Evolutionary conservation across 179 eudicot species (phyloP).

Genomic region (Corrigiola litoralis): DNA sequence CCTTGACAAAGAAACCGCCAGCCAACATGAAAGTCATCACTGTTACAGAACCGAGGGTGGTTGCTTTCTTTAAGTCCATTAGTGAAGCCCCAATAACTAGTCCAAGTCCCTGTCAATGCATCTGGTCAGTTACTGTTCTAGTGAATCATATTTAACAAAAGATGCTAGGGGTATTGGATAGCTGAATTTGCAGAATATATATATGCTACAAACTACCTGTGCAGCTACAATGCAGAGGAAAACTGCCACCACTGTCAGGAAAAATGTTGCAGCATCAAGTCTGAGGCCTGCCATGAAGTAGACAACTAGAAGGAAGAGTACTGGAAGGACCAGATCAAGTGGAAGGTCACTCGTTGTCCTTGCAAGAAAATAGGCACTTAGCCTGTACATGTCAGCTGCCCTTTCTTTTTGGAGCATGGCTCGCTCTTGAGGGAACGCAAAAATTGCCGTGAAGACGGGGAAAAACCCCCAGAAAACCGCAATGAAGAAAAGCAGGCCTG

Average conservation of each 20-base stretch:
- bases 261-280: constrained; percentile 49
- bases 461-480: constrained; percentile 96
- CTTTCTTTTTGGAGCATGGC: constrained; percentile 92
- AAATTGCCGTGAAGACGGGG: constrained; percentile 93
- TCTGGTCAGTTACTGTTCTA: constrained; percentile 5
- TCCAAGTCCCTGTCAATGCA: constrained; percentile 74
- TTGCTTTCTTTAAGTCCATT: constrained; percentile 92
- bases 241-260: constrained; percentile 60
- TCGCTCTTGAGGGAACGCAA: constrained; percentile 94
- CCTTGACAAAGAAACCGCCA: constrained; percentile 88
- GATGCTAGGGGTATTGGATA: neutral
- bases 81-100: constrained; percentile 83
- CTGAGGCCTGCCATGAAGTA: constrained; percentile 93
- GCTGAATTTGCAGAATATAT: neutral
- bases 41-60: constrained; percentile 87
- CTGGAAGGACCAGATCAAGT: constrained; percentile 75
- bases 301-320: constrained; percentile 71
- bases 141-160: neutral
- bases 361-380: constrained; percentile 92
- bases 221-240: constrained; percentile 90
- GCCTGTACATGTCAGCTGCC: constrained; percentile 89
- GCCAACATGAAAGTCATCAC: constrained; percentile 99
- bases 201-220: constrained; percentile 45
- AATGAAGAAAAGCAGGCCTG: constrained; percentile 86
- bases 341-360: constrained; percentile 91